Conservation (phyloP, 2,329 filamentous ascomycete genomes). For the Alternaria viburni region DNA sequence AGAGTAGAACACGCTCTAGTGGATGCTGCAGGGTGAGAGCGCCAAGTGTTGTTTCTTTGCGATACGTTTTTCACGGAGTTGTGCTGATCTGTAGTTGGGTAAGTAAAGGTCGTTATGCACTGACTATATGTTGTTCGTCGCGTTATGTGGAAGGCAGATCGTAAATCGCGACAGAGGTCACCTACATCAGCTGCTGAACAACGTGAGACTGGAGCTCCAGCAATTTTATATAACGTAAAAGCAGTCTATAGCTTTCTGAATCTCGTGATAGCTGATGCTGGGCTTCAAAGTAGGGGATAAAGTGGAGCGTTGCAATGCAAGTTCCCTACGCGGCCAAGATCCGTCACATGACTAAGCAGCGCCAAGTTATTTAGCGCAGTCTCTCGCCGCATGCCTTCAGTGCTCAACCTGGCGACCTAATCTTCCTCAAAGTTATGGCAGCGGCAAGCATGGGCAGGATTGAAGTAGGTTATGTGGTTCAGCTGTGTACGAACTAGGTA, state of each 20-base stretch:
- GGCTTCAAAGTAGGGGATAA: slow-evolving; percentile 12
- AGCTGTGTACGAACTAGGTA: too few relatives aligned
- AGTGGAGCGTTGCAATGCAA: slow-evolving; percentile 13
- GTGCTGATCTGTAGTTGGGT: slow-evolving; percentile 4
- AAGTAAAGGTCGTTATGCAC: slow-evolving; percentile 5
- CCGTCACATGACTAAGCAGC: slow-evolving; percentile 11
- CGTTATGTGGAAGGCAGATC: slow-evolving; percentile 4
- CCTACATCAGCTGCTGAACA: not conserved
- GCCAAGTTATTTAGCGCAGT: slow-evolving; percentile 13
- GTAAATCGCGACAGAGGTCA: slow-evolving; percentile 4
- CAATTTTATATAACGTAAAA: not conserved
- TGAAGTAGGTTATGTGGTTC: too few relatives aligned
- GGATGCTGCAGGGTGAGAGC: not conserved
- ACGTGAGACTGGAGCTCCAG: not conserved
- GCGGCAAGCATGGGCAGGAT: not conserved
- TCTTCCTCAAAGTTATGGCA: not conserved
- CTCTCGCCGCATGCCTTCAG: not conserved
- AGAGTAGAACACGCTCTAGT: not conserved
- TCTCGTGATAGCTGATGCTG: slow-evolving; percentile 4
- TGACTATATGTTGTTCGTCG: slow-evolving; percentile 8
- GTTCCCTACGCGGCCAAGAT: slow-evolving; percentile 14
- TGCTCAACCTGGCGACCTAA: not conserved
- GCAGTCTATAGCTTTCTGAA: not conserved
- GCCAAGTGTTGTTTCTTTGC: not conserved
- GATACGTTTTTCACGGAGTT: not conserved